Evolutionary conservation across 2,329 filamentous ascomycete genomes (phyloP), one percentile per base, ranked within the genome.

Genomic region (Nemania sp.): DNA sequence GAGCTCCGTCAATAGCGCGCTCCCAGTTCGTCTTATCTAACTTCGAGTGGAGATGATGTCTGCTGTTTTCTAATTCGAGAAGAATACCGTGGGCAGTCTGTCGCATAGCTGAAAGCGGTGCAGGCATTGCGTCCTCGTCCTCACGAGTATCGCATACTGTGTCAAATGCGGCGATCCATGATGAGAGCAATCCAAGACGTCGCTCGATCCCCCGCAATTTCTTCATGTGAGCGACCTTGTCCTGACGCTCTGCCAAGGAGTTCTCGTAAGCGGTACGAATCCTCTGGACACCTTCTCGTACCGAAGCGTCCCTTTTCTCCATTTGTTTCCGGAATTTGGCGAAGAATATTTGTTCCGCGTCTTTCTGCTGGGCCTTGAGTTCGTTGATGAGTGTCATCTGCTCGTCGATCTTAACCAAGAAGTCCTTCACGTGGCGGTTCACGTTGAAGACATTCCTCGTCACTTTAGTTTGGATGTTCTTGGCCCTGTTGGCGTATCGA

Each of bases 371-470:
- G 27, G 92, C 92, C 82, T 96, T 94, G 63, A 99, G 88, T 79
- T 98, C 94, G 74, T 97, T 97, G 80, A 99, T 99, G 77, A 98
- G 82, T n/a, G 90, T 91, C 87, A 97, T 94, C 79, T 99, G 95
- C 82, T 99, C 96, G 77, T 99, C 95, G 75, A 99, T 99, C 86
- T 98, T 98, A 84, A 98, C 96, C 79, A 99, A 82, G 82, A 97
- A 99, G 81, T 99, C 96, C 84, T 99, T 99, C 76, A 99, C 96
- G 81, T 99, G 96, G 69, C 96, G 92, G 79, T 99, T 98, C 71
- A 99, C 96, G 79, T 99, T 99, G 83, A 97, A 99, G 26, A 98
- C 94, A 78, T 99, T 99, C 76, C 94, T 90, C n/a, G 96, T 98
- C 65, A 98, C 94, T 86, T 99, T 99, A 67, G 96, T 99, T 83